phyloP scores from a whole-genome alignment of 495 filamentous ascomycete species.

The Penicillium macrosclerotiorum region DNA sequence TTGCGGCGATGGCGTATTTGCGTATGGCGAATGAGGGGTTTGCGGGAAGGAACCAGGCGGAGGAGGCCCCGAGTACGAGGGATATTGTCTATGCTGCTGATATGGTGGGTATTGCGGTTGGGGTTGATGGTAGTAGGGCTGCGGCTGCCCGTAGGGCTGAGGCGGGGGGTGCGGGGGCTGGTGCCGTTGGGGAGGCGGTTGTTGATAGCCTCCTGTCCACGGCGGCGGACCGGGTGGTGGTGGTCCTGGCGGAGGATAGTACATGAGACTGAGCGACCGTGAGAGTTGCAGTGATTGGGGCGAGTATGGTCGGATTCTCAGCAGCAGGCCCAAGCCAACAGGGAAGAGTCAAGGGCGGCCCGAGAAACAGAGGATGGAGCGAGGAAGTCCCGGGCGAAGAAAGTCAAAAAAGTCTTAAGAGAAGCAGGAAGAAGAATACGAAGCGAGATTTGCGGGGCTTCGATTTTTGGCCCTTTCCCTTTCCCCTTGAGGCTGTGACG shows the following conservation, averaged over 20 bases:
- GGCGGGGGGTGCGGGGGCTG: slow-evolving; percentile 24
- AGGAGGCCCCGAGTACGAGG: background rate
- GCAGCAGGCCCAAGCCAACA: too few species aligned
- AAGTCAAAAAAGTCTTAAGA: too few species aligned
- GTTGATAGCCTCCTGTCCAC: slow-evolving; percentile 26
- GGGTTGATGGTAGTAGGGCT: slow-evolving; percentile 10
- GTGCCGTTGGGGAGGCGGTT: slow-evolving; percentile 16
- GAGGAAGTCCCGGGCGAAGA: background rate
- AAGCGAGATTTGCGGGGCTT: too few species aligned
- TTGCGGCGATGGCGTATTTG: background rate
- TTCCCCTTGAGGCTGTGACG: too few species aligned
- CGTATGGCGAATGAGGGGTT: background rate
- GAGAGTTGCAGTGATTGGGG: background rate
- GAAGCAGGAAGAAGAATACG: too few species aligned
- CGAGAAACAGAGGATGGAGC: background rate
- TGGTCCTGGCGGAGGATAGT: slow-evolving; percentile 26
- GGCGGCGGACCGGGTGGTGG: slow-evolving; percentile 22
- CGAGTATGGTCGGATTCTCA: too few species aligned
- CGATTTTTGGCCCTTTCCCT: too few species aligned
- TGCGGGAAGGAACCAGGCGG: slow-evolving; percentile 2
- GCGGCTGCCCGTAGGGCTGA: slow-evolving; percentile 13
- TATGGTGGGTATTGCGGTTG: too few species aligned
- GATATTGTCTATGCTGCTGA: slow-evolving; percentile 1
- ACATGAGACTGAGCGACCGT: slow-evolving; percentile 14
- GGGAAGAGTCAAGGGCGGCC: too few species aligned